These are phyloP conservation scores for Termitomyces sp. DNA, from an alignment of 768 basidiomycete species.

Conservation along the genomic window DNA sequence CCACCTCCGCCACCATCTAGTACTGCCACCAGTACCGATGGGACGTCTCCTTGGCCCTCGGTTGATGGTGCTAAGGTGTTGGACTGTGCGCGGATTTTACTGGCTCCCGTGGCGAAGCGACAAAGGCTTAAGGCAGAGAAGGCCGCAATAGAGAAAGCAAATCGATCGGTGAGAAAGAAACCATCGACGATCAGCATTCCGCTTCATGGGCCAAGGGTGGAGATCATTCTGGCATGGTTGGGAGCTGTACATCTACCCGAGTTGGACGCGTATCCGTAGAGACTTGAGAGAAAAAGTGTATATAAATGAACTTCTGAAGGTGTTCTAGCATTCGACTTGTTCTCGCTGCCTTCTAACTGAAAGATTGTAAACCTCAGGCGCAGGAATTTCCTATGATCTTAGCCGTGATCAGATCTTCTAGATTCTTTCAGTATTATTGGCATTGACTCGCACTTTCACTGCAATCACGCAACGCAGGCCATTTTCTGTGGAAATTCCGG, in stretches of 20 bases:
- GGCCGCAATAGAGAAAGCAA: constrained; percentile 45
- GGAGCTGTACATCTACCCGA: constrained; percentile 78
- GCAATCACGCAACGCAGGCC: neutral
- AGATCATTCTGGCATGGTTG: constrained; percentile 82
- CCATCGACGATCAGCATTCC: constrained; percentile 73
- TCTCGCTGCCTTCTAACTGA: neutral
- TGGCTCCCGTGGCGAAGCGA: constrained; percentile 65
- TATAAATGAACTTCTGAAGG: neutral
- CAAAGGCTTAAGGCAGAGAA: constrained; percentile 59
- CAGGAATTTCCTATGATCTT: neutral
- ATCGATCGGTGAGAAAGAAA: constrained; percentile 57
- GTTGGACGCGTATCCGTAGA: constrained; percentile 42
- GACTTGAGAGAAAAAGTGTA: neutral
- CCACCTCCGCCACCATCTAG: constrained; percentile 1
- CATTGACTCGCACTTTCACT: no score
- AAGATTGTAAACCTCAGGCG: no score
- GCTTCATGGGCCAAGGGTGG: constrained; percentile 81
- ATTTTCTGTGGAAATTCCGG: neutral
- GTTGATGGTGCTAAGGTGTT: constrained; percentile 52
- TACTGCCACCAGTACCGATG: constrained; percentile 5
- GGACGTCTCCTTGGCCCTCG: constrained; percentile 11
- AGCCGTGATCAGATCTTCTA: neutral
- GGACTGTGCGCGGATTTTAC: constrained; percentile 67
- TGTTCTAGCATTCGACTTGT: no score
- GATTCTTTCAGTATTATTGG: neutral